Conservation (phyloP, 2,329 filamentous ascomycete genomes). For the Hymenoscyphus albidus region DNA sequence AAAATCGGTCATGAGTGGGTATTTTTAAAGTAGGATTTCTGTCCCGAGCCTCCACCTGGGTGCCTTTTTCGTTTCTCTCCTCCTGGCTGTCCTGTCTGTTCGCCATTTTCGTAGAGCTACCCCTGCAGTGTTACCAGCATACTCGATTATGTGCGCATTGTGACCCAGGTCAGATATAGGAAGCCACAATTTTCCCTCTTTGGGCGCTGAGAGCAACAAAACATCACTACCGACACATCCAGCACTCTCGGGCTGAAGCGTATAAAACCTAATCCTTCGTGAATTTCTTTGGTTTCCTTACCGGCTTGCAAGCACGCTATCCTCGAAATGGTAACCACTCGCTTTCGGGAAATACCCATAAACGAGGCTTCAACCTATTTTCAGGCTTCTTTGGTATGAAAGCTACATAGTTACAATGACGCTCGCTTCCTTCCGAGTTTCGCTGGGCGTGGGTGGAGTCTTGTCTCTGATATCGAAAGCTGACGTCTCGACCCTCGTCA, state of each 20-base stretch:
- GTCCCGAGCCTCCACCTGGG: constrained; percentile 8
- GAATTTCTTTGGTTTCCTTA: constrained; percentile 9
- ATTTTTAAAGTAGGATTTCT: constrained; percentile 11
- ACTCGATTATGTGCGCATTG: constrained; percentile 1
- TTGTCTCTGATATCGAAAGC: constrained; percentile 6
- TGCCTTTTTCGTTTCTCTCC: constrained; percentile 1
- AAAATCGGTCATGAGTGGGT: constrained; percentile 9
- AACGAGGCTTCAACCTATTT: constrained; percentile 1
- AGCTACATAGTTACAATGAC: constrained; percentile 5
- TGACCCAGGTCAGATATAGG: constrained; percentile 9
- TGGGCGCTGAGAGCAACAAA: background rate
- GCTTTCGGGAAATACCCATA: constrained; percentile 1
- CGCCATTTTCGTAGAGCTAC: constrained; percentile 9
- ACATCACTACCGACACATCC: constrained; percentile 5
- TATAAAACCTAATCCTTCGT: constrained; percentile 10
- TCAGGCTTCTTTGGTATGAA: constrained; percentile 3
- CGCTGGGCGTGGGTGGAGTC: constrained; percentile 1
- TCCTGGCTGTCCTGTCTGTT: constrained; percentile 6
- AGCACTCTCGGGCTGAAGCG: constrained; percentile 14
- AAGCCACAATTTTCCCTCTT: constrained; percentile 12
- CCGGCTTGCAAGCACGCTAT: background rate
- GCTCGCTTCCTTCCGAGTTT: constrained; percentile 1
- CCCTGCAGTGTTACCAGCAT: constrained; percentile 12
- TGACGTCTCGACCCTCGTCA: constrained; percentile 3
- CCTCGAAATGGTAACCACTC: constrained; percentile 7